Percentiles rank a stretch among this genome's conserved stretches.
Conservation (phyloP, 2,329 filamentous ascomycete species). For the Purpureocillium lavendulum region DNA sequence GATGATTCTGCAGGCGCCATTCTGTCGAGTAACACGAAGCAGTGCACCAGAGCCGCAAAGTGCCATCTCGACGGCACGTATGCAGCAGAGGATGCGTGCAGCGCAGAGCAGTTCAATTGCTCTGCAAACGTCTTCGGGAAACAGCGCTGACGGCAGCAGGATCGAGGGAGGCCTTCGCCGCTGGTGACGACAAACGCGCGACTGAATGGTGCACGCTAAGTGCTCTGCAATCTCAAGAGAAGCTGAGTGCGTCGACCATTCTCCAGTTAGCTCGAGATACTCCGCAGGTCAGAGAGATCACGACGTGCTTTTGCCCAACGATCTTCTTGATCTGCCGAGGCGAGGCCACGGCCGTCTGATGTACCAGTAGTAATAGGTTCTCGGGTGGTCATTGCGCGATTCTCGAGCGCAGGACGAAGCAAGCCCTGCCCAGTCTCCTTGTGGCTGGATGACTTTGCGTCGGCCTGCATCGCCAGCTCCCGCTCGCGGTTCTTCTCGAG, state of each 20-base stretch:
- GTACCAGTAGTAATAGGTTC: constrained; percentile 47
- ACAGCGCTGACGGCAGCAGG: no score
- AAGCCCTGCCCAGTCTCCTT: constrained; percentile 27
- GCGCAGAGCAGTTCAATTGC: no score
- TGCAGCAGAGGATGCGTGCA: no score
- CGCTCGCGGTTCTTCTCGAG: constrained; percentile 66
- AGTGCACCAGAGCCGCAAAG: no score
- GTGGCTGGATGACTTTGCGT: constrained; percentile 35
- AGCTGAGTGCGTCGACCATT: constrained; percentile 12
- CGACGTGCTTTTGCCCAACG: constrained; percentile 42
- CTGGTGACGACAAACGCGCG: no score
- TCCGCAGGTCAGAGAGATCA: constrained; percentile 29
- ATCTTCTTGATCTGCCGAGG: constrained; percentile 36
- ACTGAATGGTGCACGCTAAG: no score
- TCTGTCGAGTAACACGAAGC: no score
- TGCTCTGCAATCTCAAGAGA: constrained; percentile 19
- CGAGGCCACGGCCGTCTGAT: constrained; percentile 53
- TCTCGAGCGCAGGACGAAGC: constrained; percentile 35
- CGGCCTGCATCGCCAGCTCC: constrained; percentile 43
- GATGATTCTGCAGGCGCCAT: no score
- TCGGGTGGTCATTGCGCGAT: constrained; percentile 61
- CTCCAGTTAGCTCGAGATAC: constrained; percentile 24
- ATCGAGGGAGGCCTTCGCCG: no score
- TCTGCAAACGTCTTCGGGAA: no score
- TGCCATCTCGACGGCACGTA: no score